Conservation (phyloP, 1,139 yeast species). For the Debaryomycetaceae sp. region DNA sequence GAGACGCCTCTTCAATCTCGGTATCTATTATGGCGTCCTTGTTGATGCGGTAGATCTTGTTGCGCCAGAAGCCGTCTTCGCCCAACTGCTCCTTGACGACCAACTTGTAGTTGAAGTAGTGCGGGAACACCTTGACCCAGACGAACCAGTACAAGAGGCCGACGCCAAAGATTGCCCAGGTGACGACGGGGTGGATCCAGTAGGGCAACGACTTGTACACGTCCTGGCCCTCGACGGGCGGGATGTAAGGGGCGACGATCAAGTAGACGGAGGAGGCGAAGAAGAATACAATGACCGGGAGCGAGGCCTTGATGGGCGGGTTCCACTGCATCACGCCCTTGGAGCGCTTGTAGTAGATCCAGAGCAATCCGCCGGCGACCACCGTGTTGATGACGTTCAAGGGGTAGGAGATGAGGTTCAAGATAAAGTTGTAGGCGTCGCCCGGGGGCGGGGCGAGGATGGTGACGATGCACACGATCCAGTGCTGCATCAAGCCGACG, state of each 20-base stretch:
- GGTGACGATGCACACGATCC: constrained; percentile 38
- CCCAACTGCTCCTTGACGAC: constrained; percentile 52
- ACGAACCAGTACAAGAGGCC: constrained; percentile 66
- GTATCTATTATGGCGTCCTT: constrained; percentile 5
- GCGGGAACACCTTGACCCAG: constrained; percentile 55
- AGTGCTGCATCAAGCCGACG: constrained; percentile 52
- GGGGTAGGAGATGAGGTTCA: constrained; percentile 40
- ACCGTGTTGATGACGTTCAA: constrained; percentile 41
- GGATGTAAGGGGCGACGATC: constrained; percentile 72
- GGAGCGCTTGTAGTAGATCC: constrained; percentile 31
- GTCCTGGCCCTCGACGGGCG: constrained; percentile 56
- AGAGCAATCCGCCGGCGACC: constrained; percentile 32
- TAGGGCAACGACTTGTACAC: constrained; percentile 64
- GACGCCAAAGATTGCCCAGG: constrained; percentile 65
- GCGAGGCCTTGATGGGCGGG: constrained; percentile 63
- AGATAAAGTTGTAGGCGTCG: constrained; percentile 37
- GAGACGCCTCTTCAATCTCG: too few species aligned
- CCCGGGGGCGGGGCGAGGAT: constrained; percentile 41
- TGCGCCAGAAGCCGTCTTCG: constrained; percentile 69
- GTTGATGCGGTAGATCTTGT: constrained; percentile 38
- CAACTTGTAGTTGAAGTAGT: constrained; percentile 45
- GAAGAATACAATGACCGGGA: constrained; percentile 56
- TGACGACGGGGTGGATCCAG: constrained; percentile 74
- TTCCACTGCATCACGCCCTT: constrained; percentile 54
- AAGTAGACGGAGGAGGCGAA: constrained; percentile 59